Base-by-base conservation (phyloP, 2,329 filamentous ascomycete species). In the Botrytis sinoallii region DNA sequence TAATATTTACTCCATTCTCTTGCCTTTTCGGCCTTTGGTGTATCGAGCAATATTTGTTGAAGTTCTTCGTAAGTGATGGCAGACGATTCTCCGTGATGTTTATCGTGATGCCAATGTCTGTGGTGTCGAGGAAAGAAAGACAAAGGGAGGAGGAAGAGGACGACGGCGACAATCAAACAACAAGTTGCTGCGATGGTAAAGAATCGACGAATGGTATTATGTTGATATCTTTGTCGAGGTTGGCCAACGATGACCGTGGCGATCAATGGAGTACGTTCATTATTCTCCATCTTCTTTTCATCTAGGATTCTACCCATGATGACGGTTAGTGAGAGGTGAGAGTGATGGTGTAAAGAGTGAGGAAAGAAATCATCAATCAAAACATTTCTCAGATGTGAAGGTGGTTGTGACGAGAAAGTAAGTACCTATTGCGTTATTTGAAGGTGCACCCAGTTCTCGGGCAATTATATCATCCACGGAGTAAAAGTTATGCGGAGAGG, bases 1-100 rank as follows among this genome's bases (percentile, higher is more conserved):
- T 95, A 95, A 81, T 95, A 95, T 75, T 85, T 85, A 81, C 90
- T 93, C 92, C 92, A 95, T 83, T 93, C 89, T 76, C 88, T 86
- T 14, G 88, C 88, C 76, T 86, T 86, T 65, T 87, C 83, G 44
- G 85, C 84, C 73, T 85, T 86, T 8, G 90, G 90, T 0, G 88
- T 90, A 42, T 88, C 85, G 61, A 90, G 83, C 55, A 92, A 81
- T 44, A 91, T 87, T 9, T 83, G 78, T 75, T 86, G 83, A n/a
- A 91, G 84, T 77, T 90, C 83, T 52, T 86, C 84, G 74, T 86
- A 86, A 40, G 79, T 80, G 70, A 87, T 68, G 10, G 77, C 77
- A 18, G 74, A 40, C 29, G 75, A 65, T 18, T 71, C 48, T 14
- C 61, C 74, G 55, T 73, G 64, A 4, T 73, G 63, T 59, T 71